Percentiles rank a stretch among this genome's conserved stretches.
phyloP scores from a whole-genome alignment of 2,329 filamentous ascomycete species.

The Colletotrichum horii region DNA sequence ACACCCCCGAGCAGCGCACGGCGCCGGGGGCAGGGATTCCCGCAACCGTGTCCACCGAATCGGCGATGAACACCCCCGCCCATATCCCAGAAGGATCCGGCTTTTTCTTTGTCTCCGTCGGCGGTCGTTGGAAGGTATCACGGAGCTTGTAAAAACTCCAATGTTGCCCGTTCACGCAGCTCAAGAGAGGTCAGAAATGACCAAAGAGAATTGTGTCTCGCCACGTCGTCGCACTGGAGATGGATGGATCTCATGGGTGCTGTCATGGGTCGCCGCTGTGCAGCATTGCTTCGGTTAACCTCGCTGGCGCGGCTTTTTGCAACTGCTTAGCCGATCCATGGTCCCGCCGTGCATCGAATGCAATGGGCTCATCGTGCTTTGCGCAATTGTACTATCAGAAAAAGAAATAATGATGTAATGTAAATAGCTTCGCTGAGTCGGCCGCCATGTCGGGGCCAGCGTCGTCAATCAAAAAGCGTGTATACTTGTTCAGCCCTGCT shows the following conservation, averaged over 20 bases:
- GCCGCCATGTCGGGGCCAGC: not conserved
- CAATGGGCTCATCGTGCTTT: not conserved
- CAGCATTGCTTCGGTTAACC: not conserved
- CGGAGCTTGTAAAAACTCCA: fast-evolving
- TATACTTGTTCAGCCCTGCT: not conserved
- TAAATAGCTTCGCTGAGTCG: not conserved
- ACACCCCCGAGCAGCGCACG: not conserved
- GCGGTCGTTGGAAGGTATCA: too few species aligned
- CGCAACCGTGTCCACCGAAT: not conserved
- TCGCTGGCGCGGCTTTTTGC: not conserved
- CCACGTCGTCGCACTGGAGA: not conserved
- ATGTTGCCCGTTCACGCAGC: not conserved
- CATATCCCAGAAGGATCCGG: not conserved
- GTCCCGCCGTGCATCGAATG: not conserved
- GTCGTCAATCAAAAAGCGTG: not conserved
- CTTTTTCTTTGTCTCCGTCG: not conserved
- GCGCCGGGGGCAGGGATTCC: not conserved
- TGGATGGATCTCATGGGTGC: not conserved
- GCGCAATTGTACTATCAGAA: not conserved
- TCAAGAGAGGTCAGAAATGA: not conserved
- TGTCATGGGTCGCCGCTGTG: not conserved
- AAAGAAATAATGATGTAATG: not conserved
- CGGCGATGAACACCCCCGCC: not conserved
- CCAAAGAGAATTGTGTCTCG: not conserved
- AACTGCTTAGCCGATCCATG: not conserved